Conservation (phyloP, 2,329 filamentous ascomycete species). For the Fusarium sp. region DNA sequence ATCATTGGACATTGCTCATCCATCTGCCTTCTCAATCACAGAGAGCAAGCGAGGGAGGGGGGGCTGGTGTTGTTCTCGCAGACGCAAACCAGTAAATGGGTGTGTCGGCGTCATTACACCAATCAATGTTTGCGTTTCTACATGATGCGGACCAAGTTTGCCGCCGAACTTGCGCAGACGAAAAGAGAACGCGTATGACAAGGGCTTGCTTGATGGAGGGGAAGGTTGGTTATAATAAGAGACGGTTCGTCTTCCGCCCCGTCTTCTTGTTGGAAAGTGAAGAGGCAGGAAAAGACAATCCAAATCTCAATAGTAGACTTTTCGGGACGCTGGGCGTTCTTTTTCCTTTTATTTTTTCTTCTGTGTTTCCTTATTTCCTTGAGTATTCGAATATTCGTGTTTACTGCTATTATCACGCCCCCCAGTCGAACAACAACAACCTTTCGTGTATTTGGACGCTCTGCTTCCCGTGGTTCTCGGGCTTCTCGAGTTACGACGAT, state of each 20-base stretch:
- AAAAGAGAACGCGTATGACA: conserved; percentile 14
- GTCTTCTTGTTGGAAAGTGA: conserved; percentile 14
- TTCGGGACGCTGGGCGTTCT: conserved; percentile 34
- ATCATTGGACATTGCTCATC: conserved; percentile 26
- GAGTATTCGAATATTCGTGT: conserved; percentile 21
- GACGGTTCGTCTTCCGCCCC: conserved; percentile 22
- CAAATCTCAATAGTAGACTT: conserved; percentile 28
- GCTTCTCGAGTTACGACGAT: conserved; percentile 24
- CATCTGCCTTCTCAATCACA: conserved; percentile 29
- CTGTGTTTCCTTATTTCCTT: conserved; percentile 40
- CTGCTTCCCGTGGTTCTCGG: conserved; percentile 17
- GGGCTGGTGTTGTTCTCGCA: conserved; percentile 32
- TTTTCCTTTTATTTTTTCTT: conserved; percentile 30
- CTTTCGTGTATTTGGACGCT: conserved; percentile 14
- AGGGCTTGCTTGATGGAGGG: conserved; percentile 1
- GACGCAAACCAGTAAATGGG: neutral
- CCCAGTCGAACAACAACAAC: conserved; percentile 10
- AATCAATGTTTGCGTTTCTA: neutral
- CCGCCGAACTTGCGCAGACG: conserved; percentile 16
- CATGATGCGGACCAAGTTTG: conserved; percentile 5
- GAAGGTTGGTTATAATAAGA: conserved; percentile 42
- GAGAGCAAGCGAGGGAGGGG: conserved; percentile 6
- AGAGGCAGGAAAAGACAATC: conserved; percentile 31
- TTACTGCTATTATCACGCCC: conserved; percentile 9
- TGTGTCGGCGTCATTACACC: neutral